phyloP scores from a whole-genome alignment of 2,329 filamentous ascomycete species.

The Capronia americana region DNA sequence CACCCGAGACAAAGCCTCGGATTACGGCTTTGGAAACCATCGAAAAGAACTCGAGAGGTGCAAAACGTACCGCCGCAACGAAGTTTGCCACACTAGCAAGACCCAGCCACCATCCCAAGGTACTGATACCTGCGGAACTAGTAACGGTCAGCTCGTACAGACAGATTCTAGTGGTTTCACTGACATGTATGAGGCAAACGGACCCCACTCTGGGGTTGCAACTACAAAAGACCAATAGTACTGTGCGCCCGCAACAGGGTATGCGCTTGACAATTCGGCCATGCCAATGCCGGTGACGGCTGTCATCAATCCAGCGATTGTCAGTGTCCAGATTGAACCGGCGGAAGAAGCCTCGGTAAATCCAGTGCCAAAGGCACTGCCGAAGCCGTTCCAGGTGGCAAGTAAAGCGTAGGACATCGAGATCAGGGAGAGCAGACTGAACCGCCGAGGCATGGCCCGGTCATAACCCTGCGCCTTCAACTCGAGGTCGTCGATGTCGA shows the following conservation, averaged over 20 bases:
- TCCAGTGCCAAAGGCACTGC: conserved; percentile 27
- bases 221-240: conserved; percentile 35
- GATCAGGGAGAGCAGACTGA: conserved; percentile 23
- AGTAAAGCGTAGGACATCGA: conserved; percentile 28
- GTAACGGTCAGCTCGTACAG: background rate
- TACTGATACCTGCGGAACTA: conserved; percentile 30
- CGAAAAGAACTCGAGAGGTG: background rate
- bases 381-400: conserved; percentile 30
- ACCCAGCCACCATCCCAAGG: conserved; percentile 32
- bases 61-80: conserved; percentile 12
- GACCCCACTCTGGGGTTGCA: conserved; percentile 16
- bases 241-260: conserved; percentile 26
- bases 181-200: conserved; percentile 32
- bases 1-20: background rate
- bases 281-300: conserved; percentile 27
- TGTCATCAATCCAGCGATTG: conserved; percentile 27
- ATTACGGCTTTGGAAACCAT: background rate
- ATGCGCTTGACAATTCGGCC: conserved; percentile 27
- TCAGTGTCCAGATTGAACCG: conserved; percentile 29
- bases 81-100: conserved; percentile 30
- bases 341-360: conserved; percentile 28
- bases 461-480: conserved; percentile 25
- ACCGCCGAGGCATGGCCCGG: conserved; percentile 28
- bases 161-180: background rate
- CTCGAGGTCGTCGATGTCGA: conserved; percentile 30